Base-by-base conservation (phyloP, 2,329 filamentous ascomycete species). In the Anthostomella pinea region DNA sequence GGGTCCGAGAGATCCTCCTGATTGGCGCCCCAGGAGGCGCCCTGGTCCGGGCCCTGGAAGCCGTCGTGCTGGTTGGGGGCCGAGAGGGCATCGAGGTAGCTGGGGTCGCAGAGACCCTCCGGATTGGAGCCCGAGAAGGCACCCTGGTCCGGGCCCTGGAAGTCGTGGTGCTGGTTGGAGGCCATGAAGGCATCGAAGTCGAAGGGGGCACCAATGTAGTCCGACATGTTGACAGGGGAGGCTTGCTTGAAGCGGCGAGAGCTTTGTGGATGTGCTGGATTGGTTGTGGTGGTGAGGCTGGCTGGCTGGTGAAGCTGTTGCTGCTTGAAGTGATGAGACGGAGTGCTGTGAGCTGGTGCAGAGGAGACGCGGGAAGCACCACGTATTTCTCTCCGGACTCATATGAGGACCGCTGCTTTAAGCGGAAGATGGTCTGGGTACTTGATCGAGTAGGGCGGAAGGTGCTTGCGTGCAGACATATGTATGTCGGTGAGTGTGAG, bases 181-280 rank as follows among this genome's bases (percentile, higher is more conserved):
- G 13, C 32, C 19, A 38, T 8, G 6, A 40, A 27, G 31, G 33
- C 38, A 3, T 50, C 28, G 28, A 46, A 39, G 27, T 50, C 41
- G 31, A 37, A 30, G 39, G 41, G n/a, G n/a, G n/a, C 23, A 22
- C 23, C 7, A 25, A 51, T 1, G 44, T 47, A 45, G 36, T 58
- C 49, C 3, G 53, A 52, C 56, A 59, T 59, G 20, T 41, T 48
- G 45, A 17, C 19, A 16, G 22, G 20, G 31, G 20, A 17, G 18
- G 10, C 19, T 44, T 24, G 23, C 35, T 49, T 48, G 39, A 53
- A 53, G 50, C 45, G 31, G 52, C 44, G 28, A 43, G 40, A 22
- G 33, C 25, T 43, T 34, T 24, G 14, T 22, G 14, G 22, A 26
- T 8, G 16, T 11, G 27, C 27, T 19, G 38, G 43, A 39, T 48